Conservation (phyloP, 2,329 filamentous ascomycete genomes). For the Exophiala xenobiotica region DNA sequence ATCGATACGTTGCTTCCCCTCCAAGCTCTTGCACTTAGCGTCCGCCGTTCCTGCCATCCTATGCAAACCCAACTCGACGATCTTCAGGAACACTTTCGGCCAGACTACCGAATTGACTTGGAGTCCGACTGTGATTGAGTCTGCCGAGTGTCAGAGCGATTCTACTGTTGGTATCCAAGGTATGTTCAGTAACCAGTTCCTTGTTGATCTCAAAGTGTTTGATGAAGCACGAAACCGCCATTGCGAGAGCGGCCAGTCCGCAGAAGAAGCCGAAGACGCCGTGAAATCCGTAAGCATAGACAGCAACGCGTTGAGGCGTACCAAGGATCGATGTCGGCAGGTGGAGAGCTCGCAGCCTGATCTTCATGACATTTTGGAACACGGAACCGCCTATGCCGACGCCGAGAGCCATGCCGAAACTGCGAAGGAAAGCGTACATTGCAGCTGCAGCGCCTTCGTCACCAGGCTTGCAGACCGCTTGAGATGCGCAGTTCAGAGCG, state of each 20-base stretch:
- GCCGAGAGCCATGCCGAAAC: slow-evolving; percentile 47
- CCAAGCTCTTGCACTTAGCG: neutral
- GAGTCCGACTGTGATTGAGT: neutral
- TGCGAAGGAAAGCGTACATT: slow-evolving; percentile 42
- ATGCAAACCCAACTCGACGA: neutral
- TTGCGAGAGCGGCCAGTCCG: slow-evolving; percentile 12
- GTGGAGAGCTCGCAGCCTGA: slow-evolving; percentile 29
- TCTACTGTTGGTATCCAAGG: slow-evolving; percentile 1
- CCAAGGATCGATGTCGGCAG: slow-evolving; percentile 12
- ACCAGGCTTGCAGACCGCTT: slow-evolving; percentile 38
- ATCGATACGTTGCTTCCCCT: too few relatives aligned
- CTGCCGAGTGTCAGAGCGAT: slow-evolving; percentile 1
- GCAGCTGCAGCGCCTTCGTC: slow-evolving; percentile 36
- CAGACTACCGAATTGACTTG: neutral
- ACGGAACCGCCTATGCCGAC: slow-evolving; percentile 42
- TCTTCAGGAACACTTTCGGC: neutral
- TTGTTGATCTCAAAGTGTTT: slow-evolving; percentile 21
- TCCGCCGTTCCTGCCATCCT: neutral
- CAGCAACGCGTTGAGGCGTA: slow-evolving; percentile 1
- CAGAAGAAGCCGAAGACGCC: slow-evolving; percentile 23
- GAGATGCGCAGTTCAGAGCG: slow-evolving; percentile 42
- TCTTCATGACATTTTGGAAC: slow-evolving; percentile 43
- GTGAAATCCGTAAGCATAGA: slow-evolving; percentile 18
- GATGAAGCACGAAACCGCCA: slow-evolving; percentile 17
- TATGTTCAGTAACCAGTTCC: slow-evolving; percentile 19